phyloP scores from a whole-genome alignment of 2,329 filamentous ascomycete species.

The Delphinella strobiligena region DNA sequence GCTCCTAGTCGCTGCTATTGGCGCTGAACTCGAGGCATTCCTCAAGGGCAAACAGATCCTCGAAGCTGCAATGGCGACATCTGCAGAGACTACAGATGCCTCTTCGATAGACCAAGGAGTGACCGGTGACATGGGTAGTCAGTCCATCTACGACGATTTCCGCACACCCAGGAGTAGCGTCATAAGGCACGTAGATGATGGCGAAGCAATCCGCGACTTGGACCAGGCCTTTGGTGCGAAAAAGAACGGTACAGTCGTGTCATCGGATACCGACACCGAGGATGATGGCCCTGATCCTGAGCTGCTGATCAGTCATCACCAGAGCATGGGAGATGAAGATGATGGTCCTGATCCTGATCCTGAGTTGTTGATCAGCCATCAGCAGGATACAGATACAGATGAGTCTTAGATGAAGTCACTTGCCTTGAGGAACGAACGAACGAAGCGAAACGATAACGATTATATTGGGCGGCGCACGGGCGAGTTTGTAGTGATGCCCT shows the following conservation, averaged over 20 bases:
- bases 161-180: slow-evolving; percentile 4
- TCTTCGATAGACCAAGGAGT: neutral
- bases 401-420: neutral
- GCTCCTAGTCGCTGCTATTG: slow-evolving; percentile 61
- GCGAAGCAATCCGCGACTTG: slow-evolving; percentile 17
- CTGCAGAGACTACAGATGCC: neutral
- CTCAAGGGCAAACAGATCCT: slow-evolving; percentile 48
- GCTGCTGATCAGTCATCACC: slow-evolving; percentile 35
- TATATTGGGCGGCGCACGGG: too few species aligned
- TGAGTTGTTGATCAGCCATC: slow-evolving; percentile 36
- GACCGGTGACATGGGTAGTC: neutral
- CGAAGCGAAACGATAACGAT: too few species aligned
- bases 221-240: slow-evolving; percentile 22
- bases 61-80: slow-evolving; percentile 20
- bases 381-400: slow-evolving; percentile 18
- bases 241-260: slow-evolving; percentile 13
- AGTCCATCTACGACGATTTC: neutral
- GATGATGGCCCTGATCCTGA: slow-evolving; percentile 36
- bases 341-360: slow-evolving; percentile 28
- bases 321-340: slow-evolving; percentile 18
- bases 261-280: slow-evolving; percentile 20
- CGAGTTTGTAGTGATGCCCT: too few species aligned
- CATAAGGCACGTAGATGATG: slow-evolving; percentile 11
- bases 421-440: neutral
- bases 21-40: slow-evolving; percentile 60